Base-by-base conservation (phyloP, 2,329 filamentous ascomycete genomes). In the Colletotrichum gigasporum region DNA sequence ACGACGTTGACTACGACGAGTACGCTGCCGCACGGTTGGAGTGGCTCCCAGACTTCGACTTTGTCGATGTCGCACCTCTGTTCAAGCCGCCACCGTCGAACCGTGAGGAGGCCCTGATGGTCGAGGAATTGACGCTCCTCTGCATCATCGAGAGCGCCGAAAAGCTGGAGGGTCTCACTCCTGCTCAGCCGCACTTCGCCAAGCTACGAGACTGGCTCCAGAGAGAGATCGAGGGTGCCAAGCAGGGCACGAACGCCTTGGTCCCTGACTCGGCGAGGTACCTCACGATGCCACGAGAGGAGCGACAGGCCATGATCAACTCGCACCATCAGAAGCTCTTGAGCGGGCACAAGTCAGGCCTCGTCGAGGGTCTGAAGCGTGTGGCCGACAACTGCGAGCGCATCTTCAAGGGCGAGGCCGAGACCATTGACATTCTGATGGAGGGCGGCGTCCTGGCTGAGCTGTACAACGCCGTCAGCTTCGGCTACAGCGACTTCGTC, bases 341-440 rank as follows among this genome's bases (percentile, higher is more conserved):
- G n/a, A n/a, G n/a, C n/a, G n/a, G n/a, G n/a, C 42, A 4, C 5
- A 41, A 39, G 12, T 20, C 14, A 0, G 12, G 24, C 0, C 50
- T 39, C 1, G 37, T 26, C 2, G 18, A 20, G 7, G 50, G 16
- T n/a, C 32, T 57, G 10, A 41, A 57, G 8, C 34, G 26, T 9
- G 42, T 63, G 2, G 11, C 20, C 4, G 59, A 63, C 12, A 6
- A 44, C 8, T 67, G 68, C 7, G 68, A 67, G 42, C 54, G 55
- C 9, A 65, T 76, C 6, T 70, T 74, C 20, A 66, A 50, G 1
- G 74, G 73, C 7, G 22, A 66, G 22, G 53, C 45, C 2, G 69
- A 75, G 30, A 68, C 71, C 4, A 65, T 75, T 3, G 72, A 78
- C 10, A 39, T 77, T 1, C 70, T 79, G 7, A 70, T 74, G 58